Evolutionary conservation across 768 basidiomycete genomes (phyloP), one percentile per base, ranked within the genome.

Genomic region (Boletus fagicola): DNA sequence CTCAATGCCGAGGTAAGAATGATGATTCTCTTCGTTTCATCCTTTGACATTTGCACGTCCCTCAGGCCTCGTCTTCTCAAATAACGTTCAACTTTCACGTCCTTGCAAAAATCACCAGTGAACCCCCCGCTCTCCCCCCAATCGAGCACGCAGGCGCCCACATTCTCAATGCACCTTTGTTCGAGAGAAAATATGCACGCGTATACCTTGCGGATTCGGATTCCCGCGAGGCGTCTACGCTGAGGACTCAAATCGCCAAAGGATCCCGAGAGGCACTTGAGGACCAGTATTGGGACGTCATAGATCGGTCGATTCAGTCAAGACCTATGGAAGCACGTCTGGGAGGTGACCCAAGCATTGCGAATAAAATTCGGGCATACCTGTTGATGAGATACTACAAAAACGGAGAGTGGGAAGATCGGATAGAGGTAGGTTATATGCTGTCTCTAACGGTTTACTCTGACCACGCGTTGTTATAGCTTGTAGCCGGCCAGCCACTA

Each of bases 351-450:
- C 96, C 96, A 0, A 92, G 90, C 56, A 78, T 94, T 13, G 78
- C 85, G 31, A 97, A 98, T 78, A 93, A 90, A 69, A 84, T 98
- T 43, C 79, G 94, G 11, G 94, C 94, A 0, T 98, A 92, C 69
- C 76, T 95, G 31, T 76, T 88, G 26, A 85, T 98, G 51, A 77
- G 83, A 62, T 91, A 88, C 72, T 91, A 94, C 67, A 82, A 82
- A 62, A 87, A 86, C 18, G 91, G 92, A 62, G 75, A 79, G 51
- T 96, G 95, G 91, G 86, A 90, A 49, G 90, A 90, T 55, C 80
- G 86, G 53, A 86, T 97, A 57, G 94, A 98, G 82, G 93, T 92
- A 31, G 7, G 82, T 69, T 10, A 24, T 16, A n/a, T 48, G 18
- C 39, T 35, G 22, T 35, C 45, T 20, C 44, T 30, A 31, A 20